Conservation (phyloP, 1,284 basidiomycete species). For the Calocybe gambosa region DNA sequence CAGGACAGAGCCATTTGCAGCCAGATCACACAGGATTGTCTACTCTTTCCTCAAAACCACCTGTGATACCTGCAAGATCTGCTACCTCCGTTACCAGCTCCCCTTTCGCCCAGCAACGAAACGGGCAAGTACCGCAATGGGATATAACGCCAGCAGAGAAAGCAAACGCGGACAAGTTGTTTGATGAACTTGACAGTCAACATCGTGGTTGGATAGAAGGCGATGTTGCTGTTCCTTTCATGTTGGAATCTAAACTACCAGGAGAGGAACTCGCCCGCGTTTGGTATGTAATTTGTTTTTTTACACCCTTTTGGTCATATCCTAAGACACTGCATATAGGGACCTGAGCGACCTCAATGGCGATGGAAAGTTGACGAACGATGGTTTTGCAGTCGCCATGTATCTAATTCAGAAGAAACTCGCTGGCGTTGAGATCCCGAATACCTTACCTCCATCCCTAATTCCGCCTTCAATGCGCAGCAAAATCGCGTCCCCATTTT, state of each 20-base stretch:
- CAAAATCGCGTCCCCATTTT: conserved; percentile 29
- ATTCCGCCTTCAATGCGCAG: conserved; percentile 77
- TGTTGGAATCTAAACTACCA: conserved; percentile 87
- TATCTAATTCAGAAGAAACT: conserved; percentile 89
- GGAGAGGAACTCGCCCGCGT: conserved; percentile 84
- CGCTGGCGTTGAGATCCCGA: conserved; percentile 78
- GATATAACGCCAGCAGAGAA: conserved; percentile 85
- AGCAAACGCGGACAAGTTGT: conserved; percentile 74
- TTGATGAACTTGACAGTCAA: conserved; percentile 75
- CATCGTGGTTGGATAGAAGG: conserved; percentile 85
- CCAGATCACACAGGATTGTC: conserved; percentile 35
- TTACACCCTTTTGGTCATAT: background rate
- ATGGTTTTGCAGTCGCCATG: conserved; percentile 97
- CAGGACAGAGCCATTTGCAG: conserved; percentile 49
- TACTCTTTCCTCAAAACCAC: conserved; percentile 24
- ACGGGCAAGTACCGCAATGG: conserved; percentile 49
- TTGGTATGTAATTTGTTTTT: conserved; percentile 55
- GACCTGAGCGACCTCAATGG: conserved; percentile 91
- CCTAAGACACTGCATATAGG: conserved; percentile 44
- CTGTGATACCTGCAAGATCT: conserved; percentile 40
- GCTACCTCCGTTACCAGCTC: conserved; percentile 28
- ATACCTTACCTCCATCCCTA: conserved; percentile 64
- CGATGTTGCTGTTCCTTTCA: conserved; percentile 92
- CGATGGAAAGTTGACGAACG: conserved; percentile 82
- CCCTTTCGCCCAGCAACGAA: conserved; percentile 22